Evolutionary conservation across 768 basidiomycete species (phyloP), one percentile per base, ranked within the genome.

Genomic region (Amanita phalloides): DNA sequence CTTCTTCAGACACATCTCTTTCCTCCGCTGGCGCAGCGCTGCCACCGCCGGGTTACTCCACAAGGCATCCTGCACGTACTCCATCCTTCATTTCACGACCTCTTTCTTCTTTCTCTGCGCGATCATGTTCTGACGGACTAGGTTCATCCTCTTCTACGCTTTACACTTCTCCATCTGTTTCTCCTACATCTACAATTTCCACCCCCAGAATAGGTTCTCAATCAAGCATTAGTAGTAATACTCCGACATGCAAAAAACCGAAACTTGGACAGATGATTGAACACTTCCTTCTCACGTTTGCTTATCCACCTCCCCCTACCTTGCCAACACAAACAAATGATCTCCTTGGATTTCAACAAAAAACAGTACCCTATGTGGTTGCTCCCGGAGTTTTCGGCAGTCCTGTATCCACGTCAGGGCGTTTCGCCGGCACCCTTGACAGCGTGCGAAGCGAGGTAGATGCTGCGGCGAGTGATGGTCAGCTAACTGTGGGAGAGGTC

Each of bases 261-360:
- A 69, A 68, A 54, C 62, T 72, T 47, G 67, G 62, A 3, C 66
- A 70, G 43, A 63, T 64, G 48, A 66, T 72, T 38, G 70, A 71
- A 45, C 66, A 68, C 41, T 71, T 72, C 53, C 52, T 72, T 3
- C 58, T 71, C 3, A 58, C 62, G 0, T 71, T 68, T 55, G 61
- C 66, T 0, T 68, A 68, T 44, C 66, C 67, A 1, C 52, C 62
- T 36, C 33, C 8, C 26, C 53, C 14, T 21, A 21, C 23, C 2
- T 25, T 36, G 7, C 38, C 50, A 8, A 25, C n/a, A 20, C 37
- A 28, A 17, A 6, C 37, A 25, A 37, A 30, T 14, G 45, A 13
- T 20, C 36, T 25, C 25, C n/a, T 23, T 8, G 43, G 46, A 30
- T 36, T 30, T 5, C 45, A 41, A 28, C 46, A 47, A 8, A 53